Evolutionary conservation across 139 green algal species (phyloP), one percentile per base, ranked within the genome.

Genomic region (Desmodesmus armatus): DNA sequence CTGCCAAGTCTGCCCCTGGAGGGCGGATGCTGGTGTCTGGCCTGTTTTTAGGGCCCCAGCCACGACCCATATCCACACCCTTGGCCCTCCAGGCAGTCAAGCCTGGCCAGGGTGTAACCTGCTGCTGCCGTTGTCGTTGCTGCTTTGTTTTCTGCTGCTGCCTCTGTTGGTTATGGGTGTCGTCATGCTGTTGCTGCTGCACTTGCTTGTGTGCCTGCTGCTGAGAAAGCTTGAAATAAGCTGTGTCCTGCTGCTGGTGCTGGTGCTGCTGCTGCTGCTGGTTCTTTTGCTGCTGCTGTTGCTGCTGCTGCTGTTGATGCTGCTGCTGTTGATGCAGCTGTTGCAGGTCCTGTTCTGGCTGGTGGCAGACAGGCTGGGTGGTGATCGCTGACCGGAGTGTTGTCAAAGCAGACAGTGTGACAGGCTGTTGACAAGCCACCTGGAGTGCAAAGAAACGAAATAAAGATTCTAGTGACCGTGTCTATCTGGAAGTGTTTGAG

Each of bases 31-130:
- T 40, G 13, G 70, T 51, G 44, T 37, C 33, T 5, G 33, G 25
- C 44, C 29, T 60, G 82, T 70, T 70, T 1, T 44, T 71, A 5
- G 51, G 4, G 39, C 85, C 85, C 87, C 87, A 93, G 2, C 33
- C 55, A 0, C 84, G 71, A 1, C 80, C 62, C 3, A 13, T n/a
- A 41, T 91, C 84, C 29, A 89, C 33, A 29, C 87, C 86, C 4
- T 39, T 29, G 3, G 40, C 62, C 2, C 90, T 79, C 90, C 90
- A 93, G 0, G 43, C 67, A 0, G 15, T 11, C 51, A 93, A 70
- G 0, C 90, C 90, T 0, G 75, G 70, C 90, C 90, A 93, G n/a
- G n/a, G n/a, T n/a, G n/a, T n/a, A n/a, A n/a, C n/a, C 35, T 78
- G 71, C 71, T 63, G 43, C 35, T 35, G 71, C 19, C 9, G 41